phyloP scores from a whole-genome alignment of 108 stramenopile genomes.

The Nitzschia putrida region DNA sequence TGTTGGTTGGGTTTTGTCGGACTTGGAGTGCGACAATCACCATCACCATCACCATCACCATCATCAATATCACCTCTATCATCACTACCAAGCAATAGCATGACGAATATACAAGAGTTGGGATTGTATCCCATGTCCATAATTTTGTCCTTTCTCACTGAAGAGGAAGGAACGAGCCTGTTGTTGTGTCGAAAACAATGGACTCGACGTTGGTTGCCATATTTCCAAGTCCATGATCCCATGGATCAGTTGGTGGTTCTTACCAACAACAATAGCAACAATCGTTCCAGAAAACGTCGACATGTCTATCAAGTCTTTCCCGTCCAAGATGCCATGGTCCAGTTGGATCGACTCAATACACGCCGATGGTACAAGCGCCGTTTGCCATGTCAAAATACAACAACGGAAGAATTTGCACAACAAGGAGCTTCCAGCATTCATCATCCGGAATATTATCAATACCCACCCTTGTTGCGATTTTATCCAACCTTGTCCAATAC shows the following conservation, averaged over 20 bases:
- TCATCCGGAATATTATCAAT: not conserved
- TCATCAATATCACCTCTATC: not conserved
- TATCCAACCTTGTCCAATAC: conserved; percentile 5
- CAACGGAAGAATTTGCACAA: conserved; percentile 15
- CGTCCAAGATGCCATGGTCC: conserved; percentile 63
- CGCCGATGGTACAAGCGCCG: conserved; percentile 47
- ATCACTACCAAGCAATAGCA: no score
- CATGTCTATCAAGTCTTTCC: conserved; percentile 57
- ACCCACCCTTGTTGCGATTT: conserved; percentile 40
- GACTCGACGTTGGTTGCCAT: conserved; percentile 49
- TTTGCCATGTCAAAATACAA: conserved; percentile 1
- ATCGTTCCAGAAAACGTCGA: conserved; percentile 9
- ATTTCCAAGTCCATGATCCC: conserved; percentile 42
- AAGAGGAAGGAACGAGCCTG: conserved; percentile 62
- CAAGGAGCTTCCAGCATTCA: conserved; percentile 17
- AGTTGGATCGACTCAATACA: conserved; percentile 77
- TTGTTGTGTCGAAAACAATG: conserved; percentile 59
- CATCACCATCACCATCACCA: not conserved
- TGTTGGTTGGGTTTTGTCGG: not conserved
- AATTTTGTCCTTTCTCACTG: conserved; percentile 68
- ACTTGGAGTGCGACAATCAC: not conserved
- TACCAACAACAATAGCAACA: conserved; percentile 23
- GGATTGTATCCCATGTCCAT: conserved; percentile 64
- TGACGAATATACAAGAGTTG: conserved; percentile 26
- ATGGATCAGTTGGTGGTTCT: conserved; percentile 11